These are phyloP conservation scores for Ensete ventricosum DNA, from an alignment of 176 grass and related monocot genomes.

Conservation along the genomic window DNA sequence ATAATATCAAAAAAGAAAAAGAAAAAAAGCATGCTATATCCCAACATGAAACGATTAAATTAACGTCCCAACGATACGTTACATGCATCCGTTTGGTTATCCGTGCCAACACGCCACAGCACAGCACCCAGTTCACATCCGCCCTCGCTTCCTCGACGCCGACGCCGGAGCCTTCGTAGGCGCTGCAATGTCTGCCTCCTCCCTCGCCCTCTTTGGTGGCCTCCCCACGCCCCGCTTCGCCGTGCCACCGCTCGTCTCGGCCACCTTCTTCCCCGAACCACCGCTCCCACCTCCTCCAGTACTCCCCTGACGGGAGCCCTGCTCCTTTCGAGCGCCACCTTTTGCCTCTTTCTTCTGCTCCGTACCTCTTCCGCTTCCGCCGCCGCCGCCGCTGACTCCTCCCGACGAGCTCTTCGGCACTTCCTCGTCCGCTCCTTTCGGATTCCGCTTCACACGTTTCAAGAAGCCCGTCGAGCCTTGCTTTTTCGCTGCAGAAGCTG, in stretches of 20 bases:
- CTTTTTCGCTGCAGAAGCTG: constrained; percentile 36
- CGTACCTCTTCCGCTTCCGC: not conserved
- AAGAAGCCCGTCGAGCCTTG: constrained; percentile 61
- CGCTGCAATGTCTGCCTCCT: constrained; percentile 15
- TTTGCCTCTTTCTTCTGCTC: constrained; percentile 53
- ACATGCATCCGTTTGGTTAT: too few relatives aligned
- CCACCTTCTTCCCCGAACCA: constrained; percentile 24
- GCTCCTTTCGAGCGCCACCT: constrained; percentile 34
- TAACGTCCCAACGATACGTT: too few relatives aligned
- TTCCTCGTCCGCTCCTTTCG: constrained; percentile 31
- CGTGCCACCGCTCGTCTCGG: not conserved
- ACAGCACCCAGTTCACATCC: not conserved
- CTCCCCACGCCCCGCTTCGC: constrained; percentile 54
- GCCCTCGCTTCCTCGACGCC: constrained; percentile 40
- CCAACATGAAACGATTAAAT: too few relatives aligned
- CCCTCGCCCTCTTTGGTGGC: constrained; percentile 57
- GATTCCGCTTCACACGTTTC: constrained; percentile 67
- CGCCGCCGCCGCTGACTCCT: not conserved
- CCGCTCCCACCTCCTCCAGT: not conserved
- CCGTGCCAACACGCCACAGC: not conserved
- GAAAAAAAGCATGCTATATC: too few relatives aligned
- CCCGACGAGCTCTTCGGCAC: constrained; percentile 35
- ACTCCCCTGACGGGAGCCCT: constrained; percentile 14
- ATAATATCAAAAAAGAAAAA: too few relatives aligned
- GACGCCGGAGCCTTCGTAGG: constrained; percentile 4